phyloP scores from a whole-genome alignment of 345 rosid species.

The Psidium guajava region DNA sequence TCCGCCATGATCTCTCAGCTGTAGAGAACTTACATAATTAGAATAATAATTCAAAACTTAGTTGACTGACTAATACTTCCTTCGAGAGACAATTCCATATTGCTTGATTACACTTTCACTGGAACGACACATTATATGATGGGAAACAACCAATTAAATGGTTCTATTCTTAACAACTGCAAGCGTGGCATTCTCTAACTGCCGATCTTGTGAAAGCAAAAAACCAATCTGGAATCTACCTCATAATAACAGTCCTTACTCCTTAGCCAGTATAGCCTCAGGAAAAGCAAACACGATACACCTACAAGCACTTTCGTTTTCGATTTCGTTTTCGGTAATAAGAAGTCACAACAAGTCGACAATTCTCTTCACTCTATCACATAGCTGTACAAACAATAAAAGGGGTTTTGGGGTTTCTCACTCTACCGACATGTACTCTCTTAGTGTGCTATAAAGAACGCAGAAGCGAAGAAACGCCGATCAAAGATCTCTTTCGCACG shows the following conservation, averaged over 20 bases:
- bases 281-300: neutral
- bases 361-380: neutral
- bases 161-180: neutral
- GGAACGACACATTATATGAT: neutral
- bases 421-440: neutral
- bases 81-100: neutral
- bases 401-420: neutral
- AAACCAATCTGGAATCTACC: neutral
- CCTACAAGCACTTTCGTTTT: neutral
- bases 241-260: neutral
- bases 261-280: neutral
- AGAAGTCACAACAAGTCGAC: neutral
- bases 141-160: neutral
- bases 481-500: neutral
- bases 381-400: neutral
- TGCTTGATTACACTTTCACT: neutral
- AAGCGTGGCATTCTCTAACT: neutral
- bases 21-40: neutral
- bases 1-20: constrained; percentile 44
- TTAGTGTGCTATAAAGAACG: neutral
- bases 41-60: neutral
- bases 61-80: neutral
- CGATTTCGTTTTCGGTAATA: neutral
- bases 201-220: neutral
- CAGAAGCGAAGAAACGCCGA: neutral